Evolutionary conservation across 768 basidiomycete species (phyloP).

Genomic region (Cubamyces sp.): DNA sequence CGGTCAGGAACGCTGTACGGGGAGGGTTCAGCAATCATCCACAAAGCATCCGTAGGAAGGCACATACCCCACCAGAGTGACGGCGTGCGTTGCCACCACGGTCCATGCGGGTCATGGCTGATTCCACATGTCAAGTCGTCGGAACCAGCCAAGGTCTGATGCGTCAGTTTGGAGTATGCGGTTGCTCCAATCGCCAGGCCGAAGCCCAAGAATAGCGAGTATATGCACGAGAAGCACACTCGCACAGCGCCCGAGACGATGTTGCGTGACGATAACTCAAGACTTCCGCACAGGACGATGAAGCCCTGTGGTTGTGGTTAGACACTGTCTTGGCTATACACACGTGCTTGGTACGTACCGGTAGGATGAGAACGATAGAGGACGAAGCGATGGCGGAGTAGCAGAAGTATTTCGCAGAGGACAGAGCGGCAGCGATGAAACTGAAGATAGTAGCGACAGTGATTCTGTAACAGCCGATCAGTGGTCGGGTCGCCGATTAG

Average conservation of each 20-base stretch:
- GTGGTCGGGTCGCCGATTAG: neutral
- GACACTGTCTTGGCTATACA: neutral
- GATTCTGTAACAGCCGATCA: conserved; percentile 50
- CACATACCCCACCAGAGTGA: conserved; percentile 71
- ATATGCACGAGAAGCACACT: conserved; percentile 77
- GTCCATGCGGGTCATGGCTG: conserved; percentile 58
- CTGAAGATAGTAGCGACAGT: conserved; percentile 80
- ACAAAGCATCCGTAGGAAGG: neutral
- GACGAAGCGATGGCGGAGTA: conserved; percentile 80
- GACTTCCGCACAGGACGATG: conserved; percentile 69
- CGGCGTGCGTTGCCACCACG: conserved; percentile 78
- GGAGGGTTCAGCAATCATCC: neutral
- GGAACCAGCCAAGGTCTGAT: conserved; percentile 47
- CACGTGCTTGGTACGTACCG: conserved; percentile 45
- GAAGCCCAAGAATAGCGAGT: conserved; percentile 76
- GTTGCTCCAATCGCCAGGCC: conserved; percentile 82
- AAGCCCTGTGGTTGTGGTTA: conserved; percentile 48
- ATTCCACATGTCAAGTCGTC: conserved; percentile 64
- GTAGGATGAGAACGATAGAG: conserved; percentile 80
- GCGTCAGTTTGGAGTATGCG: conserved; percentile 62
- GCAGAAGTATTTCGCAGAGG: conserved; percentile 64
- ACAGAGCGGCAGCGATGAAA: conserved; percentile 74
- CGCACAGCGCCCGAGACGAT: conserved; percentile 86
- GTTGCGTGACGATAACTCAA: conserved; percentile 80
- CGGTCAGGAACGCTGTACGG: conserved; percentile 62